A percentile compares a stretch with the other conserved stretches of the same genome.
Evolutionary conservation across 2,329 filamentous ascomycete species (phyloP).

Genomic region (Fusarium sp.): DNA sequence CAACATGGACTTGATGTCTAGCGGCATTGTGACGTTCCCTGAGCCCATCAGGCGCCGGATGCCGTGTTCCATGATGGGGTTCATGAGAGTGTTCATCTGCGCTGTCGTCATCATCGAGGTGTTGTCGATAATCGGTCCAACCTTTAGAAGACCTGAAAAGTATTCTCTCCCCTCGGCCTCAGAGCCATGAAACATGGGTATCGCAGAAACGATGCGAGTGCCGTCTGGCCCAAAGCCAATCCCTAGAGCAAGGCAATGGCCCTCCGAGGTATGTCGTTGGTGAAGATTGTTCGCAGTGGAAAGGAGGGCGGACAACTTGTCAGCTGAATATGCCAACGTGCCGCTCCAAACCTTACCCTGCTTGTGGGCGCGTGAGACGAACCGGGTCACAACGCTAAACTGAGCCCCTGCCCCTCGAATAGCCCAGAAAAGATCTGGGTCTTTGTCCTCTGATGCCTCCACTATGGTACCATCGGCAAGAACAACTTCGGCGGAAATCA

Average conservation of each 20-base stretch:
- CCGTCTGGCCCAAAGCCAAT: constrained; percentile 39
- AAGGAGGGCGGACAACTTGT: constrained; percentile 42
- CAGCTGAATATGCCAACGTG: constrained; percentile 39
- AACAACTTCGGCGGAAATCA: constrained; percentile 54
- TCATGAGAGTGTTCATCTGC: constrained; percentile 40
- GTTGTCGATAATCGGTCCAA: constrained; percentile 14
- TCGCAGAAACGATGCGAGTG: constrained; percentile 29
- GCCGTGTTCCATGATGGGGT: constrained; percentile 41
- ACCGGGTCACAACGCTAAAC: constrained; percentile 57
- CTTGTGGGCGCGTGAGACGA: constrained; percentile 45
- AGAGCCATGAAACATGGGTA: constrained; percentile 38
- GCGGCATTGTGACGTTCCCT: constrained; percentile 49
- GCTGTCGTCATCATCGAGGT: constrained; percentile 37
- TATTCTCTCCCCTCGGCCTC: constrained; percentile 29
- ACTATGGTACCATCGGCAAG: constrained; percentile 52
- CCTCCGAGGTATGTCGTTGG: constrained; percentile 20
- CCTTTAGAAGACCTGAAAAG: constrained; percentile 34
- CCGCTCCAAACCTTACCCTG: constrained; percentile 50
- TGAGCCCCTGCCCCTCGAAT: constrained; percentile 60
- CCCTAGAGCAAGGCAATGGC: constrained; percentile 41
- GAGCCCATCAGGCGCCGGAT: constrained; percentile 43
- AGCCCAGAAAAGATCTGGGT: constrained; percentile 62
- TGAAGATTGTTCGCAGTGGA: constrained; percentile 39
- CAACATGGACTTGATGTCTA: constrained; percentile 46
- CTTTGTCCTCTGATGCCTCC: constrained; percentile 52